Conservation (phyloP, 116 monocot genomes). For the Phalaenopsis hybrid region DNA sequence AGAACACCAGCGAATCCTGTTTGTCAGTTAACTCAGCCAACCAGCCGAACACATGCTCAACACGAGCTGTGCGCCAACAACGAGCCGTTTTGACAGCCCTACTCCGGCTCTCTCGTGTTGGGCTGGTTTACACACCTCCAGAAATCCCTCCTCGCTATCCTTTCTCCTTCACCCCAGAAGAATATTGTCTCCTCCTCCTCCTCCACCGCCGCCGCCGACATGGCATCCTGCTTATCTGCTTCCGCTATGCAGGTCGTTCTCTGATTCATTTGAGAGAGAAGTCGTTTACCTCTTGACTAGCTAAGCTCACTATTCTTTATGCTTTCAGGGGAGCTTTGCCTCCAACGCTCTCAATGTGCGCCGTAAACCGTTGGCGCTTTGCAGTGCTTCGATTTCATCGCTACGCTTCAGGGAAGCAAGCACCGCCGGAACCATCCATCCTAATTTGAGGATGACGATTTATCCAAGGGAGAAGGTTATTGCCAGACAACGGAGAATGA, state of each 20-base stretch:
- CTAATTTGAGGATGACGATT: neutral
- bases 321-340: conserved; percentile 8
- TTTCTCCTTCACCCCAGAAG: no score
- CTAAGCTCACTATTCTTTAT: neutral
- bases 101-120: no score
- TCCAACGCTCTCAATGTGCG: neutral
- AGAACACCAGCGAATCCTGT: no score
- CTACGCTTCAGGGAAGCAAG: neutral
- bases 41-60: no score
- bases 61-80: no score
- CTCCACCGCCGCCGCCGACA: neutral
- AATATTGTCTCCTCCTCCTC: no score
- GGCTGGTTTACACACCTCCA: no score
- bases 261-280: neutral
- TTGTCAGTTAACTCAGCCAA: no score
- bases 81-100: no score
- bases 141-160: no score
- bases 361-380: neutral
- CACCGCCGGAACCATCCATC: neutral
- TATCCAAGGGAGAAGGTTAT: neutral
- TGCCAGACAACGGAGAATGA: neutral
- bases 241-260: neutral
- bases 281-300: neutral
- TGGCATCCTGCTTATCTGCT: neutral
- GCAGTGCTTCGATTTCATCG: neutral